Evolutionary conservation across 192 early-diverging fungal genomes (phyloP).

Genomic region (Backusella westeae): DNA sequence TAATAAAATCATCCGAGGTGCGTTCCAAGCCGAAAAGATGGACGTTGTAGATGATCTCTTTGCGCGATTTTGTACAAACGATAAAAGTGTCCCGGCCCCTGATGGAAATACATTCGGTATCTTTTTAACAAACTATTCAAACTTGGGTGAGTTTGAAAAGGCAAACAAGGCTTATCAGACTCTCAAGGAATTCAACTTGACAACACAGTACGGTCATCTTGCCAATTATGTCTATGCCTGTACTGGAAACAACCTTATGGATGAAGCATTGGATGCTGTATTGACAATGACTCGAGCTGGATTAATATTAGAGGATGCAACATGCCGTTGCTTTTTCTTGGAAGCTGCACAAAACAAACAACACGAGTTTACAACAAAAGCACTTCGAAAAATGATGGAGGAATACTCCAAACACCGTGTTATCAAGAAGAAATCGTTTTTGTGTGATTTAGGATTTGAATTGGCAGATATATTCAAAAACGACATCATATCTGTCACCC

Average conservation of each 20-base stretch:
- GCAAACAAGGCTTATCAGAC: conserved; percentile 3
- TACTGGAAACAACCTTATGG: not conserved
- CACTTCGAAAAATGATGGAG: not conserved
- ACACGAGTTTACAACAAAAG: not conserved
- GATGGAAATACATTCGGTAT: conserved; percentile 26
- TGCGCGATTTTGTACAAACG: not conserved
- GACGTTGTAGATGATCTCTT: conserved; percentile 5
- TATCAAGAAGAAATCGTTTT: not conserved
- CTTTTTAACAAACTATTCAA: conserved; percentile 14
- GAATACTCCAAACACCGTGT: not conserved
- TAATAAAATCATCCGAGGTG: conserved; percentile 27
- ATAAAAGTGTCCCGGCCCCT: conserved; percentile 23
- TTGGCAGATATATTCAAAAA: not conserved
- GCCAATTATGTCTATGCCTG: conserved; percentile 27
- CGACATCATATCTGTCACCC: not conserved
- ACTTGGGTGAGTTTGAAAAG: conserved; percentile 3
- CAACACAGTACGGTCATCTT: conserved; percentile 31
- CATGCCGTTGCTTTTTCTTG: conserved; percentile 8
- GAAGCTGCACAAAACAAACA: not conserved
- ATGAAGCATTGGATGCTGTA: conserved; percentile 13
- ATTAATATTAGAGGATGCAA: conserved; percentile 19
- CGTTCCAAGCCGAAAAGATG: conserved; percentile 15
- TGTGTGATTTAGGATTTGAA: not conserved
- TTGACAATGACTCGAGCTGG: conserved; percentile 13
- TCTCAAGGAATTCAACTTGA: conserved; percentile 17